These are phyloP conservation scores for Aspergillus ochraceoroseus DNA, from an alignment of 2,329 filamentous ascomycete species.

Conservation along the genomic window DNA sequence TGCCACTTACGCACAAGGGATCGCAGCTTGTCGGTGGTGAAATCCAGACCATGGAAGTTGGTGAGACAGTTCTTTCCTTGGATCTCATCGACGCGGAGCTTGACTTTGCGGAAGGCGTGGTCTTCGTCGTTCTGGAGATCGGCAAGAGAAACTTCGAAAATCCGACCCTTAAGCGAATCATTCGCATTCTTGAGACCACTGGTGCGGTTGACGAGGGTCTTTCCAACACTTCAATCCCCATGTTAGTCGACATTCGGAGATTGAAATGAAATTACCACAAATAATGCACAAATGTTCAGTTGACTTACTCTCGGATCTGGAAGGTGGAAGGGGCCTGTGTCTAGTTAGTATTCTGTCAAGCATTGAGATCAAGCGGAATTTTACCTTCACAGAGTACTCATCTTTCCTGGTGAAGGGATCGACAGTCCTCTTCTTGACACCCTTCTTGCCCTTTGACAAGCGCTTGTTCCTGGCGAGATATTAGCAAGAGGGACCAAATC, in stretches of 20 bases:
- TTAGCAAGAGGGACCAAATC: constrained; percentile 15
- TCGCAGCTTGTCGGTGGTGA: constrained; percentile 99
- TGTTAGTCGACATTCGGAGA: constrained; percentile 17
- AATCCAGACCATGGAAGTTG: constrained; percentile 99
- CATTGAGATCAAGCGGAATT: constrained; percentile 19
- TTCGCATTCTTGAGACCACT: constrained; percentile 99
- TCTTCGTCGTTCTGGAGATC: constrained; percentile 99
- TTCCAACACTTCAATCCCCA: constrained; percentile 72
- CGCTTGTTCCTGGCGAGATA: constrained; percentile 80
- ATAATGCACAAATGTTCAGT: constrained; percentile 14
- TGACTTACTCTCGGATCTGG: constrained; percentile 89
- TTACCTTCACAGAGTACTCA: constrained; percentile 95
- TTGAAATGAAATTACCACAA: constrained; percentile 10
- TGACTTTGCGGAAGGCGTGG: constrained; percentile 99
- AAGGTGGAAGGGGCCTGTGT: constrained; percentile 85
- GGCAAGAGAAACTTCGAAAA: constrained; percentile 97
- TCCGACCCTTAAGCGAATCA: constrained; percentile 96
- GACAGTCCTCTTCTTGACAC: constrained; percentile 98
- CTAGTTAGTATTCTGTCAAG: constrained; percentile 18
- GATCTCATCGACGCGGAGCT: constrained; percentile 96
- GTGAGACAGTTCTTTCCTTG: constrained; percentile 99
- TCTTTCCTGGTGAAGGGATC: constrained; percentile 99
- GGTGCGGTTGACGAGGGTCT: constrained; percentile 98
- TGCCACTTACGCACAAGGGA: constrained; percentile 99
- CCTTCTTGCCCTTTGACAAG: constrained; percentile 99